Evolutionary conservation across 495 filamentous ascomycete genomes (phyloP).

Genomic region (Tuber indicum): DNA sequence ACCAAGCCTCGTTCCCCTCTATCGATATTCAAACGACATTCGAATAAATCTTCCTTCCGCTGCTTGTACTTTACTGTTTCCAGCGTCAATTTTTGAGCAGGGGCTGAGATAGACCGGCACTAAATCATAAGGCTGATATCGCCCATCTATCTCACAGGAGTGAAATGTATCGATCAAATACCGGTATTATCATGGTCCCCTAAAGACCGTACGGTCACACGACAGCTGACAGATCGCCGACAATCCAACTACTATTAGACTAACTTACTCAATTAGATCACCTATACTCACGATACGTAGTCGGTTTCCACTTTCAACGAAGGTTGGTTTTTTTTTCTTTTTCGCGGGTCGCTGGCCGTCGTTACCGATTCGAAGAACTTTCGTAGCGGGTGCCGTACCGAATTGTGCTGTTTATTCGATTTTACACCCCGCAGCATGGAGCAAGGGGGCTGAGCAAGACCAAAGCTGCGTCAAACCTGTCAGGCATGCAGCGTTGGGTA

Average conservation of each 20-base stretch:
- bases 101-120: not conserved
- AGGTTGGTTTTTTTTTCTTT: not conserved
- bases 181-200: not conserved
- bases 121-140: not conserved
- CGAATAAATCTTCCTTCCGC: not conserved
- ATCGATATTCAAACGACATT: not conserved
- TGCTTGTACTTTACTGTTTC: not conserved
- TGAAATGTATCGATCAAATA: not conserved
- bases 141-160: not conserved
- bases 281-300: not conserved
- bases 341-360: not conserved
- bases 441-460: not conserved
- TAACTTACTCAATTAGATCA: not conserved
- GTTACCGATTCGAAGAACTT: not conserved
- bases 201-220: constrained; percentile 3
- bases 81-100: not conserved
- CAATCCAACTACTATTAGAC: not conserved
- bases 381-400: not conserved
- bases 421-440: not conserved
- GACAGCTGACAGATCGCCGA: not conserved
- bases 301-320: not conserved
- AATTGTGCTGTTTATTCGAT: not conserved
- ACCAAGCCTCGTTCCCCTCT: not conserved
- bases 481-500: not conserved
- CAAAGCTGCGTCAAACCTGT: not conserved